A percentile compares a stretch with the other conserved stretches of the same genome.
Evolutionary conservation across 495 filamentous ascomycete genomes (phyloP).

Genomic region (Penicillium coprophilum): DNA sequence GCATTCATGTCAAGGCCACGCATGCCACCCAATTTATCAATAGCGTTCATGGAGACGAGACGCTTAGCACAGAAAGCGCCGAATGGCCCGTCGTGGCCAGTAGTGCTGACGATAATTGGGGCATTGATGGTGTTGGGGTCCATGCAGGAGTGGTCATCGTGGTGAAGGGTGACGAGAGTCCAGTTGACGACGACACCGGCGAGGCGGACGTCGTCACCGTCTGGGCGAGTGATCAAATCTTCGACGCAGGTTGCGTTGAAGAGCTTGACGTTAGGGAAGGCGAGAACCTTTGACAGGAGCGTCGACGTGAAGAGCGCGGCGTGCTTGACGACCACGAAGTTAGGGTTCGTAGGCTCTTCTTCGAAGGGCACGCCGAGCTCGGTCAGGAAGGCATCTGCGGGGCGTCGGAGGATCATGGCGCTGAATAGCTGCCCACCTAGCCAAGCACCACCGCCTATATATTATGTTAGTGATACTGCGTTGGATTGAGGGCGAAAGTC

Average conservation of each 20-base stretch:
- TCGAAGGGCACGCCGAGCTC: constrained; percentile 84
- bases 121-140: constrained; percentile 95
- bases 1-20: constrained; percentile 86
- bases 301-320: constrained; percentile 89
- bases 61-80: constrained; percentile 87
- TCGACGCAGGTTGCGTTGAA: constrained; percentile 93
- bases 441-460: constrained; percentile 78
- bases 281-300: constrained; percentile 73
- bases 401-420: constrained; percentile 92
- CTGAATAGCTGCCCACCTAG: constrained; percentile 89
- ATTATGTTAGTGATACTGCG: not conserved
- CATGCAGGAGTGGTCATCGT: constrained; percentile 92
- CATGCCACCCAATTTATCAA: constrained; percentile 87
- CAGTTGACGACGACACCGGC: constrained; percentile 93
- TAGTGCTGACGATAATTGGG: constrained; percentile 79
- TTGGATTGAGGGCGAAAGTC: not conserved
- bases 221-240: constrained; percentile 78
- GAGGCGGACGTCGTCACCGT: constrained; percentile 55
- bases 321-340: constrained; percentile 90
- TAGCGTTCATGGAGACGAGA: constrained; percentile 74
- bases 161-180: constrained; percentile 87
- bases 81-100: constrained; percentile 87
- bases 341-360: constrained; percentile 77
- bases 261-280: constrained; percentile 87
- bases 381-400: constrained; percentile 76